Conservation (phyloP, 2,329 filamentous ascomycete species). For the Rachicladosporium sp. region DNA sequence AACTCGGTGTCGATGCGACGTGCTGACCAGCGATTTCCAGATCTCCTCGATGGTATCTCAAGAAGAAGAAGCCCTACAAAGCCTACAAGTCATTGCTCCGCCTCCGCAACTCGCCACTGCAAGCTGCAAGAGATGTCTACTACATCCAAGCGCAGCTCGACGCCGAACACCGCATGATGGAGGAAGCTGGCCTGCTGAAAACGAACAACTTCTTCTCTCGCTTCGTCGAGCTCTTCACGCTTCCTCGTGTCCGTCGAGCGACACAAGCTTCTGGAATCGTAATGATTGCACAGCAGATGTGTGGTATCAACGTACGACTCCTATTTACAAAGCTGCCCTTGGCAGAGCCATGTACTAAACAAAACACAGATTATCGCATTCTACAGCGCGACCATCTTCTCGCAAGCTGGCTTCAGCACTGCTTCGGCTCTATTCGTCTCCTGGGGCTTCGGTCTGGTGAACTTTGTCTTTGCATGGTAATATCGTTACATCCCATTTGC, state of each 20-base stretch:
- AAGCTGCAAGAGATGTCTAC: slow-evolving; percentile 32
- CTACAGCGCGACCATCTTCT: slow-evolving; percentile 19
- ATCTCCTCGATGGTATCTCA: slow-evolving; percentile 28
- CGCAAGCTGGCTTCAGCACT: slow-evolving; percentile 23
- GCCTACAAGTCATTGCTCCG: slow-evolving; percentile 28
- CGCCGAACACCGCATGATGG: slow-evolving; percentile 12
- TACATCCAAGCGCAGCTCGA: slow-evolving; percentile 28
- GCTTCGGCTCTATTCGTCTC: slow-evolving; percentile 40
- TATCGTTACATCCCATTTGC: too few species aligned
- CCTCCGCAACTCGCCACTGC: slow-evolving; percentile 28
- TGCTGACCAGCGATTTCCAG: background rate
- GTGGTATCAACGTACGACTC: slow-evolving; percentile 28
- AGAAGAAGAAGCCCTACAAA: slow-evolving; percentile 27
- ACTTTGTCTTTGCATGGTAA: slow-evolving; percentile 39
- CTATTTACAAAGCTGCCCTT: background rate
- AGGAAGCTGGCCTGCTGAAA: slow-evolving; percentile 21
- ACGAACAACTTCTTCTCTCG: slow-evolving; percentile 28
- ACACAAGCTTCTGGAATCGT: slow-evolving; percentile 65
- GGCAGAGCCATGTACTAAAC: background rate
- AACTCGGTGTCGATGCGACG: background rate
- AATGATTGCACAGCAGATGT: slow-evolving; percentile 59
- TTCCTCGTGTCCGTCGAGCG: slow-evolving; percentile 58
- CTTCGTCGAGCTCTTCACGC: slow-evolving; percentile 50
- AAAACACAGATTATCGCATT: slow-evolving; percentile 11
- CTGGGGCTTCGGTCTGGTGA: slow-evolving; percentile 45